These are phyloP conservation scores for Austroboletus sp. DNA, from an alignment of 1,284 basidiomycete genomes.

Conservation along the genomic window DNA sequence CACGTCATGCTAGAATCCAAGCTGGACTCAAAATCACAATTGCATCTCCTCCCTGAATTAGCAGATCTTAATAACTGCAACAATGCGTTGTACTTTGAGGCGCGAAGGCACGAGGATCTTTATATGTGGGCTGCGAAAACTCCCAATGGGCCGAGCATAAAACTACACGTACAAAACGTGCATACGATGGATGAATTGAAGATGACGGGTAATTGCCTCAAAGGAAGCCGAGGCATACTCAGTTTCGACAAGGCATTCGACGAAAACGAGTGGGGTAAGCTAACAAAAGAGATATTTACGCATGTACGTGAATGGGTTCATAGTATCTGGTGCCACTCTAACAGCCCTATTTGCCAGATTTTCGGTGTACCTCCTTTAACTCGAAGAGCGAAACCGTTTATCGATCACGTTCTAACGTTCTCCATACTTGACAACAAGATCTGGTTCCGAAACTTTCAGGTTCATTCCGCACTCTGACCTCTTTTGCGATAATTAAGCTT, in stretches of 20 bases:
- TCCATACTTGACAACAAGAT: slow-evolving; percentile 94
- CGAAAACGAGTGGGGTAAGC: slow-evolving; percentile 76
- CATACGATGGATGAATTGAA: slow-evolving; percentile 99
- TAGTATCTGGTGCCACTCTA: slow-evolving; percentile 1
- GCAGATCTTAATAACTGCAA: slow-evolving; percentile 98
- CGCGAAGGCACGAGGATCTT: slow-evolving; percentile 89
- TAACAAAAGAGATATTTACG: slow-evolving; percentile 94
- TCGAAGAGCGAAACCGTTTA: slow-evolving; percentile 90
- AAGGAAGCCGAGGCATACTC: slow-evolving; percentile 87
- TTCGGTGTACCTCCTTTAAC: slow-evolving; percentile 91
- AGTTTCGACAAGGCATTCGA: slow-evolving; percentile 93
- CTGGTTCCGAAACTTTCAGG: slow-evolving; percentile 99
- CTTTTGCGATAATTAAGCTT: slow-evolving; percentile 2
- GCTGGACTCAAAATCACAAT: slow-evolving; percentile 93
- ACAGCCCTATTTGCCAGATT: slow-evolving; percentile 52
- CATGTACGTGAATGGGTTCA: slow-evolving; percentile 62
- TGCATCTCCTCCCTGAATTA: slow-evolving; percentile 91
- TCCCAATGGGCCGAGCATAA: slow-evolving; percentile 95
- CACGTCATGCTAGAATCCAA: slow-evolving; percentile 67
- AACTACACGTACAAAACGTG: slow-evolving; percentile 96
- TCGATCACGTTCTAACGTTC: slow-evolving; percentile 96
- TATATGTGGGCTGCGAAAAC: slow-evolving; percentile 97
- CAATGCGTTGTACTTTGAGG: slow-evolving; percentile 96
- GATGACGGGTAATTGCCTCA: slow-evolving; percentile 98
- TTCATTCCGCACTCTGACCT: slow-evolving; percentile 28